Conservation (phyloP, 2,329 filamentous ascomycete species). For the Botrytis fabae region DNA sequence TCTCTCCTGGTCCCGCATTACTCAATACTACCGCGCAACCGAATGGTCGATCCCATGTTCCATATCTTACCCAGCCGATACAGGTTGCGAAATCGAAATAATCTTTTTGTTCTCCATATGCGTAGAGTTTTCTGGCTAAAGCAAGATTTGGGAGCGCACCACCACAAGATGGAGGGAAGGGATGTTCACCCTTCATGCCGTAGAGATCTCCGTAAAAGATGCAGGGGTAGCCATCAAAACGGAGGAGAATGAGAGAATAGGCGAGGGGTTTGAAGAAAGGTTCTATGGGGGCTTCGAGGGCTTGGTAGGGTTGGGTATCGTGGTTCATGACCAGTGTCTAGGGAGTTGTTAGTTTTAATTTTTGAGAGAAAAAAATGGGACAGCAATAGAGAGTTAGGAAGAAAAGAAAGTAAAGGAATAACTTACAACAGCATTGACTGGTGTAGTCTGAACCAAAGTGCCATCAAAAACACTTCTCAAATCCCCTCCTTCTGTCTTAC, state of each 20-base stretch:
- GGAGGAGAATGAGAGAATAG: conserved; percentile 70
- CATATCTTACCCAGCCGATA: conserved; percentile 57
- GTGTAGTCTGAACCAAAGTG: conserved; percentile 56
- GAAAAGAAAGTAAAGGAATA: not conserved
- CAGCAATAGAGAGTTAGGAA: not conserved
- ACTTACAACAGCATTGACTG: conserved; percentile 58
- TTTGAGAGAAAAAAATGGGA: no score
- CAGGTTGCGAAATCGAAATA: conserved; percentile 62
- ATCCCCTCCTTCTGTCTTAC: conserved; percentile 57
- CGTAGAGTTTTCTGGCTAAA: conserved; percentile 63
- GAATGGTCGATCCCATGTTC: conserved; percentile 49
- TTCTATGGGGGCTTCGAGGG: conserved; percentile 61
- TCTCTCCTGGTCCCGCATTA: conserved; percentile 50
- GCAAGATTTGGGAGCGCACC: conserved; percentile 59
- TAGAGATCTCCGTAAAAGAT: conserved; percentile 72
- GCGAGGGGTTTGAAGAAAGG: conserved; percentile 70
- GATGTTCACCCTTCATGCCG: conserved; percentile 53
- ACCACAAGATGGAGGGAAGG: conserved; percentile 53
- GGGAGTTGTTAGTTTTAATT: not conserved
- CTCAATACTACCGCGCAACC: conserved; percentile 60
- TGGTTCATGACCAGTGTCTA: conserved; percentile 71
- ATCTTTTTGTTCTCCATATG: conserved; percentile 64
- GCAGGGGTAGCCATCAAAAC: conserved; percentile 62
- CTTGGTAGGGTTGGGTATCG: conserved; percentile 67
- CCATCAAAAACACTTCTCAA: conserved; percentile 63